Evolutionary conservation across 2,329 filamentous ascomycete genomes (phyloP).

Genomic region (Geosmithia putterillii): DNA sequence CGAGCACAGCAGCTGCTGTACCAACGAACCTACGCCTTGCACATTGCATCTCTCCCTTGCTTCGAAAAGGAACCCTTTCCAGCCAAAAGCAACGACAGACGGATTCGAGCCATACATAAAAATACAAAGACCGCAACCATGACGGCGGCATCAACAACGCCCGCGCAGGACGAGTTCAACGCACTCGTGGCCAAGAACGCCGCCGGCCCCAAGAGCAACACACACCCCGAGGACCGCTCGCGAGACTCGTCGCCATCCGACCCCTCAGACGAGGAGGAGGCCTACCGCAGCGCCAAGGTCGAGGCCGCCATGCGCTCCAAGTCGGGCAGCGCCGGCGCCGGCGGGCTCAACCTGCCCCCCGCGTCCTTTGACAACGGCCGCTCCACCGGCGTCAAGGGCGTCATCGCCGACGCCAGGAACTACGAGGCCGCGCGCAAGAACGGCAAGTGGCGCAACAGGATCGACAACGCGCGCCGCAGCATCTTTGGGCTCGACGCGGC

Average conservation of each 20-base stretch:
- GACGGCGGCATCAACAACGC: slow-evolving; percentile 41
- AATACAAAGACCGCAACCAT: slow-evolving; percentile 23
- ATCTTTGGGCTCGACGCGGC: slow-evolving; percentile 35
- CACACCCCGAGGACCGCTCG: slow-evolving; percentile 46
- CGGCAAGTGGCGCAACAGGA: slow-evolving; percentile 39
- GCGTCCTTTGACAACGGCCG: slow-evolving; percentile 52
- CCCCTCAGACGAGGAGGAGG: slow-evolving; percentile 41
- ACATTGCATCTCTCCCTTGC: background rate
- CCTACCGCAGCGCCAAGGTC: slow-evolving; percentile 41
- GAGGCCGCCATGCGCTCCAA: slow-evolving; percentile 54
- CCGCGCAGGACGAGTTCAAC: slow-evolving; percentile 57
- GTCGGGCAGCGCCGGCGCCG: slow-evolving; percentile 22
- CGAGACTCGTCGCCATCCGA: slow-evolving; percentile 31
- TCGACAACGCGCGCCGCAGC: slow-evolving; percentile 39
- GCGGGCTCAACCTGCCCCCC: slow-evolving; percentile 47
- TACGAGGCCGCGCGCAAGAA: slow-evolving; percentile 57
- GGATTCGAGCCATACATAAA: background rate
- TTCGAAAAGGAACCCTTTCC: background rate
- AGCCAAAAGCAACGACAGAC: no score
- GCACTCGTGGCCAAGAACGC: slow-evolving; percentile 46
- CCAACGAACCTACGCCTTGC: background rate
- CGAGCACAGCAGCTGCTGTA: no score
- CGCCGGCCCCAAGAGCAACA: slow-evolving; percentile 17
- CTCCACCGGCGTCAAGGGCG: slow-evolving; percentile 74
- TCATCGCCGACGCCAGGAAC: slow-evolving; percentile 71